Percentiles rank a stretch among this genome's conserved stretches.
Conservation (phyloP, 2,329 filamentous ascomycete species). For the Paradendryphiella salina region DNA sequence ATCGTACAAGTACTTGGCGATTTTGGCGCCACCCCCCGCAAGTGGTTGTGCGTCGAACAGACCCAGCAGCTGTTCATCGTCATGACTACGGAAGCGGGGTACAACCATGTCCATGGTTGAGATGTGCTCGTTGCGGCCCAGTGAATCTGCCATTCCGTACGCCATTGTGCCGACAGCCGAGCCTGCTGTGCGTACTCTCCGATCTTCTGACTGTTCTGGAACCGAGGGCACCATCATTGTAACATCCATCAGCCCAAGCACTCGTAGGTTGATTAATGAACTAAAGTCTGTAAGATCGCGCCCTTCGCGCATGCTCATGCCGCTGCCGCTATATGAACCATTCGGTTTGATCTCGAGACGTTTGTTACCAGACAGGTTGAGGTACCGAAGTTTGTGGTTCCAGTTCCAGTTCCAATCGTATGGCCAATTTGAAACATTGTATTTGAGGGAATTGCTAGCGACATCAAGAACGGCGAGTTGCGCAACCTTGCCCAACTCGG, state of each 20-base stretch:
- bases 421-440: conserved; percentile 98
- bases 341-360: conserved; percentile 82
- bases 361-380: conserved; percentile 97
- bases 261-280: conserved; percentile 77
- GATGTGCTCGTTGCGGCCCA: conserved; percentile 90
- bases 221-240: conserved; percentile 91
- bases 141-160: conserved; percentile 96
- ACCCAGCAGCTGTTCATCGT: conserved; percentile 88
- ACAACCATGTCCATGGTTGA: conserved; percentile 96
- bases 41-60: conserved; percentile 94
- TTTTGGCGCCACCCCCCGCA: conserved; percentile 86
- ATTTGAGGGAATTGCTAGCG: conserved; percentile 92
- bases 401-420: conserved; percentile 99
- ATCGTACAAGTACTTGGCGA: conserved; percentile 95
- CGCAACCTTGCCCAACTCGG: conserved; percentile 91
- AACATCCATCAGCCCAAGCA: conserved; percentile 96
- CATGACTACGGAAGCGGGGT: conserved; percentile 84
- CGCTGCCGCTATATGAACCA: conserved; percentile 58
- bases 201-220: conserved; percentile 92
- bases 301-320: conserved; percentile 55
- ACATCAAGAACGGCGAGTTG: conserved; percentile 91
- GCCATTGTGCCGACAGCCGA: conserved; percentile 86
- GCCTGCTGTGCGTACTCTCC: conserved; percentile 95
- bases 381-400: conserved; percentile 90
- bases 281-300: conserved; percentile 88